Percentiles rank a stretch among this genome's conserved stretches.
phyloP scores from a whole-genome alignment of 306 rosid genomes.

The Clitoria ternatea region DNA sequence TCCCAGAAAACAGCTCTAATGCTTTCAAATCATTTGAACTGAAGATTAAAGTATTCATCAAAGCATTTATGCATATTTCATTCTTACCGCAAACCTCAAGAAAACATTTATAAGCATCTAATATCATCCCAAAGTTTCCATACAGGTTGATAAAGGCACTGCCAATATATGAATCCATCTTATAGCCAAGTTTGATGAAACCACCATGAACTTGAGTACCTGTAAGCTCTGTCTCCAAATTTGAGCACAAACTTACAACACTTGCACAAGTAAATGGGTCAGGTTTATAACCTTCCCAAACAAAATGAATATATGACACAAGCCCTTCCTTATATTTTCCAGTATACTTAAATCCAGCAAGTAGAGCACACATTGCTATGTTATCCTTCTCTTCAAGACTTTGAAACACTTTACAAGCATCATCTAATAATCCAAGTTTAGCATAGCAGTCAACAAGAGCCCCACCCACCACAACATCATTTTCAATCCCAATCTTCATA shows the following conservation, averaged over 20 bases:
- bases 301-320: constrained; percentile 25
- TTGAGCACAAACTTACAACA: constrained; percentile 36
- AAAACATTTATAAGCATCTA: constrained; percentile 36
- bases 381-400: constrained; percentile 40
- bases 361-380: constrained; percentile 35
- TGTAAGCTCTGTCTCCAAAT: constrained; percentile 11
- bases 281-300: constrained; percentile 35
- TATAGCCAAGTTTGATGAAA: constrained; percentile 35
- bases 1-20: constrained; percentile 29
- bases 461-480: constrained; percentile 37
- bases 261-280: constrained; percentile 33
- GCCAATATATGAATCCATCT: constrained; percentile 39
- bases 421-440: constrained; percentile 31
- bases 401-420: constrained; percentile 27
- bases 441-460: constrained; percentile 36
- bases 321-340: constrained; percentile 35
- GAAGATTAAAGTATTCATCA: constrained; percentile 32
- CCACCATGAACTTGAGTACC: constrained; percentile 41
- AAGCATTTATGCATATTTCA: constrained; percentile 33
- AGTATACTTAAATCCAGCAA: constrained; percentile 40
- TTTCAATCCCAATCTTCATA: constrained; percentile 36
- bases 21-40: constrained; percentile 31
- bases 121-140: constrained; percentile 38
- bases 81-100: constrained; percentile 29
- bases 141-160: constrained; percentile 46